Evolutionary conservation across 2,329 filamentous ascomycete genomes (phyloP).

Genomic region (Fonsecaea pugnacius): DNA sequence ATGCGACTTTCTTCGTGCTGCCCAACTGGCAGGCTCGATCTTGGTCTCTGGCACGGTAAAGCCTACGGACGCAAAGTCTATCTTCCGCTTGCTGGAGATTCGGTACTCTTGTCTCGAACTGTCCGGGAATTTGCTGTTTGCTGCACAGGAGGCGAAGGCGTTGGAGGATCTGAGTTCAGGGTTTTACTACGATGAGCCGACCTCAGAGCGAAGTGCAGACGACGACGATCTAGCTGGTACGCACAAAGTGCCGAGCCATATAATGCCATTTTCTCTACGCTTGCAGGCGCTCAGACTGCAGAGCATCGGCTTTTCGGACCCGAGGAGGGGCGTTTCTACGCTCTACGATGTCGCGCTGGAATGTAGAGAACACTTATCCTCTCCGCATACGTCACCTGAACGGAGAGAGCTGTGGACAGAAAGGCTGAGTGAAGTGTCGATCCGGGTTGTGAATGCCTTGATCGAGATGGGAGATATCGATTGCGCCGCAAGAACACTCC

Average conservation of each 20-base stretch:
- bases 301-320: constrained; percentile 82
- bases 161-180: constrained; percentile 66
- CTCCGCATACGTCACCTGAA: constrained; percentile 57
- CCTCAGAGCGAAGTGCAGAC: constrained; percentile 28
- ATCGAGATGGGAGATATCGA: constrained; percentile 78
- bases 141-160: constrained; percentile 66
- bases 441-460: constrained; percentile 60
- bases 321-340: constrained; percentile 80
- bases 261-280: constrained; percentile 86
- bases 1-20: constrained; percentile 81
- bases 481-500: constrained; percentile 75
- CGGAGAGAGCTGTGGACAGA: constrained; percentile 70
- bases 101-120: constrained; percentile 81
- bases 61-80: constrained; percentile 61
- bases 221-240: constrained; percentile 51
- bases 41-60: constrained; percentile 49
- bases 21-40: constrained; percentile 54
- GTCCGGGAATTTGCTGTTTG: constrained; percentile 71
- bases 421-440: constrained; percentile 74
- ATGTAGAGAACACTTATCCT: constrained; percentile 65
- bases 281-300: constrained; percentile 82
- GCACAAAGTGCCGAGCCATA: constrained; percentile 67
- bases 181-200: constrained; percentile 49
- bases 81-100: constrained; percentile 79
- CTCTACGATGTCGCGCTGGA: constrained; percentile 87